These are phyloP conservation scores for Penstemon davidsonii DNA, from an alignment of 257 asterid species.

Conservation along the genomic window DNA sequence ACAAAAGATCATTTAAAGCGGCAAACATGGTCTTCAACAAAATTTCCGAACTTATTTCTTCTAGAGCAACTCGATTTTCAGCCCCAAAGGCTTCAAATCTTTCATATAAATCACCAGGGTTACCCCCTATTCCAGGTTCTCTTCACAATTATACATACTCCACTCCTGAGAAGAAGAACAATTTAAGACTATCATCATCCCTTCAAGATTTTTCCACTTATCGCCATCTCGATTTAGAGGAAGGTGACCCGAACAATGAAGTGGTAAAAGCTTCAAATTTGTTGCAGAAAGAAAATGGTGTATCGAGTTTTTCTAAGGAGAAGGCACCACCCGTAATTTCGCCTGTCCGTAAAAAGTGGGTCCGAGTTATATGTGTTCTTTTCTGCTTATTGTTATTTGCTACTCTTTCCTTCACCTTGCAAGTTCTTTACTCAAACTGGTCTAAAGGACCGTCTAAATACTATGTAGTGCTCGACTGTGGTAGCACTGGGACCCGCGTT, in stretches of 20 bases:
- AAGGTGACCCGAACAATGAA: constrained; percentile 37
- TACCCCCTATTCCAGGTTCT: constrained; percentile 52
- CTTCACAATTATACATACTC: constrained; percentile 31
- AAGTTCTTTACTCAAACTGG: constrained; percentile 50
- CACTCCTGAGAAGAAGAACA: constrained; percentile 38
- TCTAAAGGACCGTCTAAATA: constrained; percentile 45
- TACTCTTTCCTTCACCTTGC: constrained; percentile 40
- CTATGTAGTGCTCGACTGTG: constrained; percentile 69
- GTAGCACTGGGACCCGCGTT: constrained; percentile 80
- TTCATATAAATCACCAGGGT: constrained; percentile 38
- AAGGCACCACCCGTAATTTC: constrained; percentile 36
- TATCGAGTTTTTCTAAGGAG: constrained; percentile 65
- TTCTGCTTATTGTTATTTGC: constrained; percentile 47
- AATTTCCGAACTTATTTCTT: constrained; percentile 51
- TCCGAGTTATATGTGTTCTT: constrained; percentile 44
- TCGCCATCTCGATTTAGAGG: constrained; percentile 48
- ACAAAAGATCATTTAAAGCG: constrained; percentile 7
- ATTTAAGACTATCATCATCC: constrained; percentile 54
- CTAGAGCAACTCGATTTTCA: constrained; percentile 38
- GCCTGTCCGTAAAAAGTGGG: constrained; percentile 45
- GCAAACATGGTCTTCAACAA: constrained; percentile 50
- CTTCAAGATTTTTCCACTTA: constrained; percentile 71
- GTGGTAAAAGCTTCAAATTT: constrained; percentile 34
- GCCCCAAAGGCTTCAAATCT: constrained; percentile 36
- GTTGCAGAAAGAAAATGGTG: constrained; percentile 42